Conservation (phyloP, 345 rosid species). For the Populus euphratica region DNA sequence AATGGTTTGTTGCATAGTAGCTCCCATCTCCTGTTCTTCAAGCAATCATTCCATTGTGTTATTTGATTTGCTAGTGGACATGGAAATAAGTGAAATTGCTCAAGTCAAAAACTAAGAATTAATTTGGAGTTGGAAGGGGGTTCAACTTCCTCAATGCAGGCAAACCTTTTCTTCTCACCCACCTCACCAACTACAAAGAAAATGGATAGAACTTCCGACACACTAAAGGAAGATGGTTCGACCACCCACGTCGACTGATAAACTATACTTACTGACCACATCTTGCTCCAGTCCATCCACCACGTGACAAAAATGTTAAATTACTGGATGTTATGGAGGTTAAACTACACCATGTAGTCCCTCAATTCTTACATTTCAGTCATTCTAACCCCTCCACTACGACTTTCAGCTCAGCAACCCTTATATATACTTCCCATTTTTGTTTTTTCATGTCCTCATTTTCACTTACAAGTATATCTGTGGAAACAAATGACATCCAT, state of each 20-base stretch:
- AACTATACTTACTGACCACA: not conserved
- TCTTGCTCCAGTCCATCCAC: not conserved
- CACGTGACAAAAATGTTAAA: not conserved
- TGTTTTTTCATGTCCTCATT: not conserved
- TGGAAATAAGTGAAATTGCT: not conserved
- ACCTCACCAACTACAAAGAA: constrained; percentile 14
- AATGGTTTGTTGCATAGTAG: too few relatives aligned
- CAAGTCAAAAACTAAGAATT: not conserved
- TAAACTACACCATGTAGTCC: not conserved
- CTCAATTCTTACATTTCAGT: not conserved
- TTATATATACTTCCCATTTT: not conserved
- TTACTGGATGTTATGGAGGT: not conserved
- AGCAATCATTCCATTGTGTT: not conserved
- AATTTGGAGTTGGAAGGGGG: constrained; percentile 23
- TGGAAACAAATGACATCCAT: not conserved
- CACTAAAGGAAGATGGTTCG: not conserved
- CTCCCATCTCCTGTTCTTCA: too few relatives aligned
- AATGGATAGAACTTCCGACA: not conserved
- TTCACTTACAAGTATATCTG: not conserved
- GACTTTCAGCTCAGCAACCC: not conserved
- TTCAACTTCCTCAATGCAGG: constrained; percentile 10
- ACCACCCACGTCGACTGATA: not conserved
- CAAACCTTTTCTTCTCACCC: not conserved
- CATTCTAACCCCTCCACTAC: not conserved
- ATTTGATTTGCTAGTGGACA: not conserved